Conservation (phyloP, 495 filamentous ascomycete species). For the Astrothelium macrocarpum region DNA sequence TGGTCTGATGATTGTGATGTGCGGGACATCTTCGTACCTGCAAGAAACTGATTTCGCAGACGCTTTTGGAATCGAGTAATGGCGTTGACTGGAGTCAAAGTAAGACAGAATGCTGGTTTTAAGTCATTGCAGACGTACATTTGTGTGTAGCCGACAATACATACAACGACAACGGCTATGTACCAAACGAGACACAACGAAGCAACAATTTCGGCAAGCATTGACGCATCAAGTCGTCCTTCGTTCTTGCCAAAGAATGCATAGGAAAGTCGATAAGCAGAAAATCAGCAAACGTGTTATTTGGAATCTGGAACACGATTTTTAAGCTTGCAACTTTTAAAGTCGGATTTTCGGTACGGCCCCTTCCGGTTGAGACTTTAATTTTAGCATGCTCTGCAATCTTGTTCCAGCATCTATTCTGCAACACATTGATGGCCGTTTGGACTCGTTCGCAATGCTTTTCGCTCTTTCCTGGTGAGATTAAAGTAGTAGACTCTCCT, state of each 20-base stretch:
- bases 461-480: neutral
- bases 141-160: constrained; percentile 48
- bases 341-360: neutral
- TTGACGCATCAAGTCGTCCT: constrained; percentile 4
- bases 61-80: constrained; percentile 29
- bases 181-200: constrained; percentile 51
- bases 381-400: neutral
- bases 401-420: neutral
- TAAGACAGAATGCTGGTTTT: constrained; percentile 8
- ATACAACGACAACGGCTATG: constrained; percentile 43
- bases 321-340: neutral
- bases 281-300: neutral
- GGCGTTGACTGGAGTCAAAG: constrained; percentile 25
- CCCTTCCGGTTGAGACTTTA: neutral
- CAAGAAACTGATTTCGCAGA: constrained; percentile 25
- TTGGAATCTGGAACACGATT: neutral
- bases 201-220: constrained; percentile 14
- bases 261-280: neutral
- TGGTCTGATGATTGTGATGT: constrained; percentile 85
- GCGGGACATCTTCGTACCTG: constrained; percentile 44
- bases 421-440: too few relatives aligned
- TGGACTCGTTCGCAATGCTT: too few relatives aligned
- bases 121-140: constrained; percentile 39
- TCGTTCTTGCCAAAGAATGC: neutral
- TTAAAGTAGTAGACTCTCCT: neutral